Conservation (phyloP, 176 grass and related monocot species). For the barley (Hordeum vulgare) region MorexV3_pseudomolecules_assembly NC_058522.1:84323669-84324168, state of each 20-base stretch:
- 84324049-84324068: conserved; percentile 71
- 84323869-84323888: conserved; percentile 56
- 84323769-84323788: conserved; percentile 83
- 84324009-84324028: conserved; percentile 91
- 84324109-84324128: conserved; percentile 54
- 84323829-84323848: conserved; percentile 65
- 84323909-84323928: conserved; percentile 39
- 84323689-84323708: conserved; percentile 86
- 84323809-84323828: conserved; percentile 71
- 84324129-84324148: conserved; percentile 43
- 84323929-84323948: conserved; percentile 30
- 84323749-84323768: conserved; percentile 59
- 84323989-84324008: conserved; percentile 52
- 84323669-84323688: conserved; percentile 84
- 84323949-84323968: conserved; percentile 43
- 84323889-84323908: conserved; percentile 62
- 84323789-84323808: conserved; percentile 72
- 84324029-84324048: conserved; percentile 86
- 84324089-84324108: conserved; percentile 73
- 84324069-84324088: conserved; percentile 99
- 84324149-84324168: conserved; percentile 72
- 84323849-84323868: conserved; percentile 73
- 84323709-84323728: conserved; percentile 77
- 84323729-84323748: conserved; percentile 75
- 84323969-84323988: conserved; percentile 68